Conservation (phyloP, 768 basidiomycete genomes). For the Cystobasidium tubakii region DNA sequence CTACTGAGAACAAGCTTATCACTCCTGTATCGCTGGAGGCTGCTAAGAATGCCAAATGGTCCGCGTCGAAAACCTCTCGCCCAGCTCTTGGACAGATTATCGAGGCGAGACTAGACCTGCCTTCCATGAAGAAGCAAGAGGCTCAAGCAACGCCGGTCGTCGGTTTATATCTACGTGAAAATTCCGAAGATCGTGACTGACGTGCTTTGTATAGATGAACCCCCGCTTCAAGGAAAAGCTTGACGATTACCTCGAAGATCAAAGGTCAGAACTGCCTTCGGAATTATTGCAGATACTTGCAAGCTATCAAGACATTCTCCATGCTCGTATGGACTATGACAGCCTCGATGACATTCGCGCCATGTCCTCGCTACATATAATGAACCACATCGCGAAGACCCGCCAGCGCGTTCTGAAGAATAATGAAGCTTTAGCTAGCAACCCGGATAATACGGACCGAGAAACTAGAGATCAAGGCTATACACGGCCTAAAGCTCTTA, state of each 20-base stretch:
- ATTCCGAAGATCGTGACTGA: too few relatives aligned
- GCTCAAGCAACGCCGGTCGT: not conserved
- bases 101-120: not conserved
- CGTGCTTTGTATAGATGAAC: slow-evolving; percentile 35
- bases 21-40: not conserved
- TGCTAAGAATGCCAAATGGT: slow-evolving; percentile 7
- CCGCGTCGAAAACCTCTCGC: not conserved
- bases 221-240: slow-evolving; percentile 41
- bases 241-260: not conserved
- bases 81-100: not conserved
- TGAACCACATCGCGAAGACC: slow-evolving; percentile 92
- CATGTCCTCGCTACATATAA: slow-evolving; percentile 66
- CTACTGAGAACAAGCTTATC: slow-evolving; percentile 21
- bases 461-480: slow-evolving; percentile 89
- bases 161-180: not conserved
- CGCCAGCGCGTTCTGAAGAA: slow-evolving; percentile 84
- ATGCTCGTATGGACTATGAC: slow-evolving; percentile 63
- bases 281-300: slow-evolving; percentile 37
- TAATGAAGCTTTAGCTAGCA: slow-evolving; percentile 79
- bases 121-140: not conserved
- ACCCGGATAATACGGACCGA: slow-evolving; percentile 55
- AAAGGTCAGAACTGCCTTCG: not conserved
- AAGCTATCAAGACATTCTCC: slow-evolving; percentile 69
- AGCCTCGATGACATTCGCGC: slow-evolving; percentile 63
- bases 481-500: slow-evolving; percentile 85